Evolutionary conservation across 306 rosid genomes (phyloP).

Genomic region (Glycyrrhiza uralensis): DNA sequence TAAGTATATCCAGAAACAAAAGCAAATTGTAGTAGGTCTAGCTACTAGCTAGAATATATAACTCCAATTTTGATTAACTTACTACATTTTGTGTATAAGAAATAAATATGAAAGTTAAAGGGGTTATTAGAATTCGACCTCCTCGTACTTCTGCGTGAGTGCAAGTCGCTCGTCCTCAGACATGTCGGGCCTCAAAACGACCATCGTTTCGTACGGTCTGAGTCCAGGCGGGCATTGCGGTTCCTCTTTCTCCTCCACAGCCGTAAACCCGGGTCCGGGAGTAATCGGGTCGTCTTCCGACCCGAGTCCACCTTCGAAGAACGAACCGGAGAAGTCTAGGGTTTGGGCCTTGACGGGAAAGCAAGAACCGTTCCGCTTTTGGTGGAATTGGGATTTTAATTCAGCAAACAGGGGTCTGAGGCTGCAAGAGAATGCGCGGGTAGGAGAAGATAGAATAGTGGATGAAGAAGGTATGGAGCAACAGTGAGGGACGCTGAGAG

Average conservation of each 20-base stretch:
- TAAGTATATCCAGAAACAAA: not conserved
- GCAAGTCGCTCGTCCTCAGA: slow-evolving; percentile 29
- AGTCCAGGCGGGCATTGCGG: slow-evolving; percentile 42
- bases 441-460: slow-evolving; percentile 18
- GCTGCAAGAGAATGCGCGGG: slow-evolving; percentile 11
- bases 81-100: not conserved
- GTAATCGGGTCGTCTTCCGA: slow-evolving; percentile 57
- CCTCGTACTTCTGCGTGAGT: slow-evolving; percentile 33
- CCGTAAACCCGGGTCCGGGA: slow-evolving; percentile 23
- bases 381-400: not conserved
- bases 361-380: not conserved
- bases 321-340: slow-evolving; percentile 41
- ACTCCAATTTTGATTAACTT: not conserved
- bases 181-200: slow-evolving; percentile 31
- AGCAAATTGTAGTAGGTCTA: not conserved
- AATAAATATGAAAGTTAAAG: not conserved
- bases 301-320: slow-evolving; percentile 72
- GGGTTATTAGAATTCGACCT: slow-evolving; percentile 1
- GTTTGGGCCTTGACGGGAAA: slow-evolving; percentile 18
- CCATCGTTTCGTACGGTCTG: slow-evolving; percentile 27
- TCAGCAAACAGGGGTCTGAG: slow-evolving; percentile 18
- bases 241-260: slow-evolving; percentile 84
- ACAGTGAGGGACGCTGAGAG: slow-evolving; percentile 20
- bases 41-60: not conserved
- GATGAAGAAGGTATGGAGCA: slow-evolving; percentile 17